Base-by-base conservation (phyloP, 345 rosid genomes). In the Eucalyptus marginata region DNA sequence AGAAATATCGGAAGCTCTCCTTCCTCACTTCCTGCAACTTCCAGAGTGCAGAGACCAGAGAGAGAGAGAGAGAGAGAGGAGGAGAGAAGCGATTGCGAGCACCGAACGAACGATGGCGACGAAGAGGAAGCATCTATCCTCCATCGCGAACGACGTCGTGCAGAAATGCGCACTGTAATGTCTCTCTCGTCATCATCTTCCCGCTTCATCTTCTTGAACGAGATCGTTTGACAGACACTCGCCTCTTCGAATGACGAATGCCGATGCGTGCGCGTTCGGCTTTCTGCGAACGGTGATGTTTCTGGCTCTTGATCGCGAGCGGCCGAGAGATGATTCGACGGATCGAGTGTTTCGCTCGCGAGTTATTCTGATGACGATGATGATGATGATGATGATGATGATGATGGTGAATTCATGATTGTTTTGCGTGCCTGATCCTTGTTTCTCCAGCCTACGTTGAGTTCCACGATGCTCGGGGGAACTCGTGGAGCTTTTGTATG, bases 101-200 rank as follows among this genome's bases (percentile, higher is more conserved):
- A 31, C 49, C 87, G 47, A 18, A 47, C 40, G 80, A 40, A 31
- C 43, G 80, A 40, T 14, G 89, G 89, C 86, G 92, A 91, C 12
- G 89, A 92, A 87, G 88, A 95, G 89, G 95, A 96, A 97, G 95
- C 96, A 94, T 88, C 93, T 94, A 29, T 98, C 99, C 91, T 92
- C 98, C 97, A 88, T 94, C 90, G 98, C 99, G 27, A 94, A 91
- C 90, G 94, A 92, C 91, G 93, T 97, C 88, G 93, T 97, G 79
- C 92, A 88, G 43, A 90, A 88, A 91, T 97, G 96, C 90, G 95
- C 99, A 83, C 89, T 86, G 99, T 98, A 95, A 76, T 59, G 89
- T 87, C 56, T 16, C 68, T 56, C 18, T 46, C 12, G 46, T 22
- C 52, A 17, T 14, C 43, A 9, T 33, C 51, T 20, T 76, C 18